Base-by-base conservation (phyloP, 2,329 filamentous ascomycete species). In the Hymenoscyphus fraxineus region DNA sequence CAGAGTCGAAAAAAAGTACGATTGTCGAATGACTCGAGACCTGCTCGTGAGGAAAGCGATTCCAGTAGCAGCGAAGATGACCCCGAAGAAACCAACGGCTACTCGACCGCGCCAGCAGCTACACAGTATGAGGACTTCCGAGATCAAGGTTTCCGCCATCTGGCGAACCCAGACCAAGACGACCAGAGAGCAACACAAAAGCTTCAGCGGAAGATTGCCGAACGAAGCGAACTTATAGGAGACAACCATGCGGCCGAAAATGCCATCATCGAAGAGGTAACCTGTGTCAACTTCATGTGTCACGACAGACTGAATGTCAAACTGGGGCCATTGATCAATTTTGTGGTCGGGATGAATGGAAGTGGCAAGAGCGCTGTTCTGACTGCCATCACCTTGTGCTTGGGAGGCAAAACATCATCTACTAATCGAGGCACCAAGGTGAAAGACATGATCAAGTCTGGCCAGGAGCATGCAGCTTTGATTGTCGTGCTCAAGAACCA, bases 341-440 rank as follows among this genome's bases (percentile, higher is more conserved):
- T 99, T 78, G 93, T 99, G 67, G 93, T 97, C 63, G 95, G 95
- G 16, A 93, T 97, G 76, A 99, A 99, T 75, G 95, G 95, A 39
- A 98, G 94, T 75, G 95, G 95, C 41, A 99, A 99, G 80, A 99
- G 95, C 76, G 95, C 95, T 2, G 90, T 98, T 15, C 80, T 99
- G 35, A 98, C 95, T 0, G 95, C 93, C 4, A 86, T 99, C 68
- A 97, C 93, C 0, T 83, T 99, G 40, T 98, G 95, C 73, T 82
- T 99, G n/a, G 95, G 95, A 66, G 94, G 91, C 22, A 98, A 97
- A 77, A 93, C 95, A 1, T 92, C 92, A 62, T 87, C 91, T 16
- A 98, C 95, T 3, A 98, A 98, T 73, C 90, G 95, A 68, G 95
- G 93, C 47, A 90, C 91, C 60, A 96, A 89, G 71, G 79, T 99